Percentiles rank a stretch among this genome's conserved stretches.
Conservation (phyloP, 2,329 filamentous ascomycete species). For the Xylariales sp. region DNA sequence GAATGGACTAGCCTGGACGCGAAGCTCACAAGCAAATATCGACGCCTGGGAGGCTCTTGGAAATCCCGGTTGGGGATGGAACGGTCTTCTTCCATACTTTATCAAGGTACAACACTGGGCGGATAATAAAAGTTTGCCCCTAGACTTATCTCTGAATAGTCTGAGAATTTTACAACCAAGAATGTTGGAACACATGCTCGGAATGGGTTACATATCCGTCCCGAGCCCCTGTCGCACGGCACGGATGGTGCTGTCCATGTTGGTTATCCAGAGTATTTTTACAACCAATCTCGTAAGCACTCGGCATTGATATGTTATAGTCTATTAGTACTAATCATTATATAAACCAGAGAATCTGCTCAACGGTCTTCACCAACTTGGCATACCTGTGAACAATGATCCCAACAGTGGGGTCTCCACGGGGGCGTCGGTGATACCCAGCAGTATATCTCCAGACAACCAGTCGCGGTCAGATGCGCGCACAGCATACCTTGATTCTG, state of each 20-base stretch:
- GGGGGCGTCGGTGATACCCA: conserved; percentile 31
- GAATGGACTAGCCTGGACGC: conserved; percentile 37
- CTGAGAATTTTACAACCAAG: conserved; percentile 30
- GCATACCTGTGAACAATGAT: conserved; percentile 28
- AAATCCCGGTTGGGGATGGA: conserved; percentile 37
- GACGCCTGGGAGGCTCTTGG: conserved; percentile 38
- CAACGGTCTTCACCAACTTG: conserved; percentile 29
- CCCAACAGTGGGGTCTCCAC: conserved; percentile 30
- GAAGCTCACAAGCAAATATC: conserved; percentile 33
- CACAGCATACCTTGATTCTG: conserved; percentile 33
- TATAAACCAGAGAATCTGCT: conserved; percentile 30
- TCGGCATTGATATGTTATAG: background rate
- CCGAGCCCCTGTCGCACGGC: conserved; percentile 25
- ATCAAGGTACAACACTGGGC: conserved; percentile 40
- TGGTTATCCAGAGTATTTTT: conserved; percentile 32
- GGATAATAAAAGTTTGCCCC: no score
- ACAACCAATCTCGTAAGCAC: conserved; percentile 34
- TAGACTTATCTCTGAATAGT: no score
- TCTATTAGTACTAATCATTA: background rate
- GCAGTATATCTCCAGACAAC: conserved; percentile 30
- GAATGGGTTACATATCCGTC: conserved; percentile 18
- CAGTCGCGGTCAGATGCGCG: conserved; percentile 36
- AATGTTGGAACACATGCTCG: conserved; percentile 16
- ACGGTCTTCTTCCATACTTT: conserved; percentile 42
- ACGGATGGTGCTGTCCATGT: conserved; percentile 30